Base-by-base conservation (phyloP, 2,329 filamentous ascomycete species). In the Fusarium euwallaceae region DNA sequence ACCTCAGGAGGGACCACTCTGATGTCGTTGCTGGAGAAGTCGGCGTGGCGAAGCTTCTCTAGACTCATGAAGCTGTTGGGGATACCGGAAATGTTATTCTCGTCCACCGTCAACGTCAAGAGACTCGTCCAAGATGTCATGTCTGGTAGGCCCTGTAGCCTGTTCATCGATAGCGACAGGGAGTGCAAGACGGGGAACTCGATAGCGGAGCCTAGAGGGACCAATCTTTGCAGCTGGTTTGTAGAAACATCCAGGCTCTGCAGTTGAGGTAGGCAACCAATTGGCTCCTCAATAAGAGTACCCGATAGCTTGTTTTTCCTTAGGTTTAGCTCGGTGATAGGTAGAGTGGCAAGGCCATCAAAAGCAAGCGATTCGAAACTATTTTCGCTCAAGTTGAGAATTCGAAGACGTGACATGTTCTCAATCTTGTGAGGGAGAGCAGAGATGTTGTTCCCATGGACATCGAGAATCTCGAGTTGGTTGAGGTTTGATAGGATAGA, bases 21-120 rank as follows among this genome's bases (percentile, higher is more conserved):
- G 58, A 99, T 91, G 73, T 97, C 91, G 79, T 99, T 99, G 75
- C 92, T 92, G 1, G 93, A 94, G 74, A 98, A 92, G 81, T 98
- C 95, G 34, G 92, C 93, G 66, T 92, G 93, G 60, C 92, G 92
- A 16, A 98, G 83, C 66, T 90, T 92, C 39, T 88, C 83, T 1
- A 98, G 87, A 2, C 85, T 86, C 1, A 89, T 87, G 73, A 98
- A 94, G 0, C 95, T 95, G 34, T 90, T 86, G 0, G 96, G 97
- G n/a, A 98, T 87, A 4, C 88, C 85, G 3, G 89, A 86, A 27
- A 99, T 90, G 76, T 88, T 92, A 80, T 99, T 99, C 76, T 97
- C 94, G 60, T 96, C 94, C 0, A 92, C 92, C 2, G 91, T 88
- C 12, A 99, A 84, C 1, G 92, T 95, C 39, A 93, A 83, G 6